A percentile compares a stretch with the other conserved stretches of the same genome.
phyloP scores from a whole-genome alignment of 768 basidiomycete species.

The Suillus luteus region DNA sequence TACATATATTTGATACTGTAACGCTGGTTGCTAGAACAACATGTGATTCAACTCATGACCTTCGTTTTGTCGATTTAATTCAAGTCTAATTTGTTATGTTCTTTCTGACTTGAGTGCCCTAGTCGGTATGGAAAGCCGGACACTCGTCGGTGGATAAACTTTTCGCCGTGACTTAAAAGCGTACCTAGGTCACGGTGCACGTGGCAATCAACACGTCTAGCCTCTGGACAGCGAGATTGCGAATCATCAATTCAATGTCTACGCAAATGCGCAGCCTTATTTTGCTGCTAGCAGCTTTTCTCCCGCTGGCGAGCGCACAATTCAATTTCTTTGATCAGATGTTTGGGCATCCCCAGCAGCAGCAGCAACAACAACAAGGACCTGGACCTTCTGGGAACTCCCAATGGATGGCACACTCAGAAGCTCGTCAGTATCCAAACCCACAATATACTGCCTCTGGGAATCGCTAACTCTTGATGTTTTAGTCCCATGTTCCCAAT shows the following conservation, averaged over 20 bases:
- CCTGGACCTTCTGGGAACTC: conserved; percentile 39
- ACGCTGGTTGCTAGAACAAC: conserved; percentile 1
- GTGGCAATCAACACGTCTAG: conserved; percentile 6
- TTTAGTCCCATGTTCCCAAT: conserved; percentile 71
- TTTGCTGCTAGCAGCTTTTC: conserved; percentile 20
- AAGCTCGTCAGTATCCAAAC: conserved; percentile 51
- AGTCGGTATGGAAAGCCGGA: no score
- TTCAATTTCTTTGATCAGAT: conserved; percentile 81
- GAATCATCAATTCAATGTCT: conserved; percentile 1
- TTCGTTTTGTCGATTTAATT: neutral
- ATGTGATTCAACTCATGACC: neutral
- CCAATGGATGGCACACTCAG: conserved; percentile 68
- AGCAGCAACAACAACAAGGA: conserved; percentile 38
- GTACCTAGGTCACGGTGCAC: neutral
- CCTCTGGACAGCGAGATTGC: neutral
- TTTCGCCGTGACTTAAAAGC: neutral
- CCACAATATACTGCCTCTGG: neutral
- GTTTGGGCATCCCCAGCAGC: conserved; percentile 60
- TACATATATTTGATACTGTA: conserved; percentile 4
- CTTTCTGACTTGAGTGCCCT: neutral
- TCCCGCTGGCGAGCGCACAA: conserved; percentile 53
- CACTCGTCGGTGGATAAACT: neutral
- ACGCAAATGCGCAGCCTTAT: conserved; percentile 20
- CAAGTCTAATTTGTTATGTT: conserved; percentile 5
- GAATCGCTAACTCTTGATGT: conserved; percentile 5